Conservation (phyloP, 2,329 filamentous ascomycete genomes). For the Colletotrichum destructivum region DNA sequence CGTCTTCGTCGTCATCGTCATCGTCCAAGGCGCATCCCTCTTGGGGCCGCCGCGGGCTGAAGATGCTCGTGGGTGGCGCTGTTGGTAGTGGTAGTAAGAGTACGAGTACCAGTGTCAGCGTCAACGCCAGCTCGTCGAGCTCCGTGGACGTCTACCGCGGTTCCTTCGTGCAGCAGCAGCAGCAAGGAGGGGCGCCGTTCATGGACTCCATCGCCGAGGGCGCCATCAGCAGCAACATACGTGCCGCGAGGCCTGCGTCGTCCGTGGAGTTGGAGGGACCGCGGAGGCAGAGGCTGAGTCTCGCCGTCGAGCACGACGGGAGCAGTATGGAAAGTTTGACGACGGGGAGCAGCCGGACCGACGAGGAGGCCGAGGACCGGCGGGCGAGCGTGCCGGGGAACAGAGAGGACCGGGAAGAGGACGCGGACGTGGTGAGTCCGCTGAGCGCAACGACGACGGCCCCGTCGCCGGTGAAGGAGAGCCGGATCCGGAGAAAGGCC, state of each 20-base stretch:
- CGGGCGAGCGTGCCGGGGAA: constrained; percentile 46
- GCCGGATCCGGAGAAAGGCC: constrained; percentile 36
- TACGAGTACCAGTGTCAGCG: constrained; percentile 3
- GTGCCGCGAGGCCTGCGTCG: neutral
- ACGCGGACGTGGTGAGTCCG: constrained; percentile 43
- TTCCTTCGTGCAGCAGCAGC: neutral
- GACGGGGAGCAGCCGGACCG: constrained; percentile 47
- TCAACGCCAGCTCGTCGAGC: constrained; percentile 28
- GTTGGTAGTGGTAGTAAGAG: neutral
- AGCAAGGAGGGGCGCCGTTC: neutral
- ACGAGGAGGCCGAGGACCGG: constrained; percentile 38
- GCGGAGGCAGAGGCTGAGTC: constrained; percentile 4
- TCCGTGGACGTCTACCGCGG: constrained; percentile 19
- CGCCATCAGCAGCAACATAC: neutral
- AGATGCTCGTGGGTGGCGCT: constrained; percentile 10
- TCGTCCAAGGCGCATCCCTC: constrained; percentile 41
- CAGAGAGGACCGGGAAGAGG: constrained; percentile 43
- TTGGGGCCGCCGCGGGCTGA: constrained; percentile 30
- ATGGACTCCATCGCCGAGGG: constrained; percentile 31
- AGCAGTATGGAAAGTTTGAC: constrained; percentile 49
- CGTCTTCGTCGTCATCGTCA: too few species aligned
- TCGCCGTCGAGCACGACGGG: constrained; percentile 29
- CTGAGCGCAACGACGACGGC: constrained; percentile 28
- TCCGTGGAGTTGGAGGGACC: constrained; percentile 33
- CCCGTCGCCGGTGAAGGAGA: constrained; percentile 1